Evolutionary conservation across 73 alveolate species (phyloP).

Genomic region (Stentor coeruleus): DNA sequence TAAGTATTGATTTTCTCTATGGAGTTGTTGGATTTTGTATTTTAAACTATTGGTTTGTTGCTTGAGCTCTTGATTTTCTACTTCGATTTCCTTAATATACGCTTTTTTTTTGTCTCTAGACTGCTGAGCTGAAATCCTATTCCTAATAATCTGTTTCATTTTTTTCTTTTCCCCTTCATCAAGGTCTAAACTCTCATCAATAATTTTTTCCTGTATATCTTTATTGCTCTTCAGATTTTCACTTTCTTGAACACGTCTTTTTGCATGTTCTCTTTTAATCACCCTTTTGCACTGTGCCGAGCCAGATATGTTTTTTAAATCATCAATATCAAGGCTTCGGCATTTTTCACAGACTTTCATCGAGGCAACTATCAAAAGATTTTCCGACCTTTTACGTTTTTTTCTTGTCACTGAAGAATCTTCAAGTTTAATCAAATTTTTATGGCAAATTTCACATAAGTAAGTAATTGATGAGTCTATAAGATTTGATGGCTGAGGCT

Average conservation of each 20-base stretch:
- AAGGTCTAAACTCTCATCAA: neutral
- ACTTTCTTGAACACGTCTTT: conserved; percentile 7
- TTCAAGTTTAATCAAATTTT: conserved; percentile 10
- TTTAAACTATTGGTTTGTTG: neutral
- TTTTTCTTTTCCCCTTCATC: conserved; percentile 31
- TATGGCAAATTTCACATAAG: conserved; percentile 2
- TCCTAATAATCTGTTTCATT: conserved; percentile 37
- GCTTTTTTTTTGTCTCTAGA: conserved; percentile 46
- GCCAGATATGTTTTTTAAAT: conserved; percentile 3
- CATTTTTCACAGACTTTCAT: conserved; percentile 24
- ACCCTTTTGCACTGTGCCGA: conserved; percentile 5
- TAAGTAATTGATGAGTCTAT: neutral
- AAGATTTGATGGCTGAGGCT: no score
- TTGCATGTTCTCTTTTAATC: conserved; percentile 20
- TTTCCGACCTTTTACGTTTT: conserved; percentile 2
- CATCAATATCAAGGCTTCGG: neutral
- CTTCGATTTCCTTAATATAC: conserved; percentile 33
- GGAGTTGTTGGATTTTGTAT: neutral
- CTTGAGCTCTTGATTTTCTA: neutral
- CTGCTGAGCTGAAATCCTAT: conserved; percentile 41
- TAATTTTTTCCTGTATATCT: neutral
- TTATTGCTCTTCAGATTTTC: neutral
- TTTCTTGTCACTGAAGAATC: neutral
- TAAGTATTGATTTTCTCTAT: neutral
- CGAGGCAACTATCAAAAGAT: neutral